A percentile compares a stretch with the other conserved stretches of the same genome.
Evolutionary conservation across 2,329 filamentous ascomycete genomes (phyloP).

Genomic region (Ophiostoma pallidulum): DNA sequence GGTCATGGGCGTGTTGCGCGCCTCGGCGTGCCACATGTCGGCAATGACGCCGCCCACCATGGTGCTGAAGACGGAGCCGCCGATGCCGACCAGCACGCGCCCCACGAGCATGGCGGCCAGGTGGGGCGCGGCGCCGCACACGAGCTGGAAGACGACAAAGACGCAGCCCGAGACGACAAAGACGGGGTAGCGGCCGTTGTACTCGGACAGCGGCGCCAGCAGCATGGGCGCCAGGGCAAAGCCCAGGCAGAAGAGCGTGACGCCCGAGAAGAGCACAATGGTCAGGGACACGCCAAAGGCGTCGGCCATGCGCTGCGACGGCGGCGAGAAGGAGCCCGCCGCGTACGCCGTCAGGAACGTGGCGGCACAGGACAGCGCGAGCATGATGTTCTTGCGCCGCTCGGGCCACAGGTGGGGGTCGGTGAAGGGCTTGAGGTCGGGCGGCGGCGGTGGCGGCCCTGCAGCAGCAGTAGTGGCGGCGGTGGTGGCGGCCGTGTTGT

Average conservation of each 20-base stretch:
- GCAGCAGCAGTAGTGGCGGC: conserved; percentile 15
- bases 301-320: conserved; percentile 52
- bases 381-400: conserved; percentile 58
- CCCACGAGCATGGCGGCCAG: conserved; percentile 66
- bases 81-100: conserved; percentile 69
- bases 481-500: conserved; percentile 11
- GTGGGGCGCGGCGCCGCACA: conserved; percentile 60
- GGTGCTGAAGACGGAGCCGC: conserved; percentile 69
- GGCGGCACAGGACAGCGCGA: conserved; percentile 65
- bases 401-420: conserved; percentile 68
- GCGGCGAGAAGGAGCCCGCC: conserved; percentile 70
- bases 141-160: conserved; percentile 61
- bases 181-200: conserved; percentile 77
- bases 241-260: conserved; percentile 73
- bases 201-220: conserved; percentile 77
- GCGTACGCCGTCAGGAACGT: conserved; percentile 72
- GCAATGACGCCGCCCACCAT: conserved; percentile 89
- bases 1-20: conserved; percentile 83
- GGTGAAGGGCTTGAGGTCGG: conserved; percentile 55
- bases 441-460: conserved; percentile 31
- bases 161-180: conserved; percentile 65
- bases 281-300: conserved; percentile 61
- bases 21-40: conserved; percentile 70
- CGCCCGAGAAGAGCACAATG: conserved; percentile 51
- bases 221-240: conserved; percentile 82